Evolutionary conservation across 1,284 basidiomycete genomes (phyloP).

Genomic region (Naganishia sp.): DNA sequence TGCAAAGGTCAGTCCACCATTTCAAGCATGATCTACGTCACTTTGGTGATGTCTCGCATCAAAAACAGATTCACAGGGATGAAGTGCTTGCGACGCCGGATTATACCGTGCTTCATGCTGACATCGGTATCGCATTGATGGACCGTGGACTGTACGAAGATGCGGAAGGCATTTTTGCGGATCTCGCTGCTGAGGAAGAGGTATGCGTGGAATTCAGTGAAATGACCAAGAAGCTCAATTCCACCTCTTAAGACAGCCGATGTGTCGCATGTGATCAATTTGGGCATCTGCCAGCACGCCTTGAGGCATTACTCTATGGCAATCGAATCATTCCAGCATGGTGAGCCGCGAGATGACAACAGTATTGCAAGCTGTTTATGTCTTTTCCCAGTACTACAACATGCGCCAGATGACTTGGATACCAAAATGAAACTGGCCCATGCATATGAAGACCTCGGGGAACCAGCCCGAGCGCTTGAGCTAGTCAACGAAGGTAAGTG

Average conservation of each 20-base stretch:
- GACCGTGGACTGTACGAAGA: constrained; percentile 70
- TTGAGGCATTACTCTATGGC: constrained; percentile 72
- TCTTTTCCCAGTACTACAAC: constrained; percentile 63
- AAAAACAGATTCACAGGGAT: constrained; percentile 68
- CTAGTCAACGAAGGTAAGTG: constrained; percentile 77
- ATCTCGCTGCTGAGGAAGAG: constrained; percentile 63
- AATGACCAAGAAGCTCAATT: neutral
- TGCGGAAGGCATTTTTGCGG: constrained; percentile 74
- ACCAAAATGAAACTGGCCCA: constrained; percentile 86
- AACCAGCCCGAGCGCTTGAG: constrained; percentile 74
- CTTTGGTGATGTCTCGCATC: constrained; percentile 5
- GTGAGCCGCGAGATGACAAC: constrained; percentile 55
- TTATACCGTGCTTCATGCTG: constrained; percentile 74
- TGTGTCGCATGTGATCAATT: constrained; percentile 53
- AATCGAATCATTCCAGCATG: constrained; percentile 76
- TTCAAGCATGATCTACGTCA: no score
- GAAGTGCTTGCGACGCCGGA: constrained; percentile 70
- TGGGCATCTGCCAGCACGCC: constrained; percentile 73
- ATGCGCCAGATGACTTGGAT: constrained; percentile 72
- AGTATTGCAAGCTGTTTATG: neutral
- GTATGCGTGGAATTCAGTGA: constrained; percentile 9
- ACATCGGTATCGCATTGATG: constrained; percentile 82
- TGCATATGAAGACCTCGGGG: constrained; percentile 74
- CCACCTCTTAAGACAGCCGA: constrained; percentile 4
- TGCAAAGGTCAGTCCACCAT: constrained; percentile 64